Percentiles rank a stretch among this genome's conserved stretches.
Conservation (phyloP, 768 basidiomycete genomes). For the Mycena olivaceomarginata region DNA sequence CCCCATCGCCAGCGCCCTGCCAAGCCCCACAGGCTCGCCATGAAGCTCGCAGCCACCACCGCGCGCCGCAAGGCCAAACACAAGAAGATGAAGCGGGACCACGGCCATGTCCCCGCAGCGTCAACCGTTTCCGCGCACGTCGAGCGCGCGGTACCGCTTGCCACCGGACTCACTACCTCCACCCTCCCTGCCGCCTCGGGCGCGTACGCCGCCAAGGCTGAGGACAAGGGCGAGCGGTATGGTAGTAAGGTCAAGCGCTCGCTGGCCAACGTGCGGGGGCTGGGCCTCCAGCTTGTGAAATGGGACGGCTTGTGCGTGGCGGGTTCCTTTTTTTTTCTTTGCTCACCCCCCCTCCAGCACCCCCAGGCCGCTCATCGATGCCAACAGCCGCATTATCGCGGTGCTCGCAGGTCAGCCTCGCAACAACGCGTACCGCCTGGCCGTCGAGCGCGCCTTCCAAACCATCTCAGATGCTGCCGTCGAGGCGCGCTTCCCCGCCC, state of each 20-base stretch:
- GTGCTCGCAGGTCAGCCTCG: conserved; percentile 19
- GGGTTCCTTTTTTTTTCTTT: too few relatives aligned
- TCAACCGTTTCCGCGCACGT: neutral
- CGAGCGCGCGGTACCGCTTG: neutral
- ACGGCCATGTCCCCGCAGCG: neutral
- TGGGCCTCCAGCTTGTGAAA: too few relatives aligned
- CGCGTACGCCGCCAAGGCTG: too few relatives aligned
- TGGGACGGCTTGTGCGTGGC: too few relatives aligned
- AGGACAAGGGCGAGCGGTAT: too few relatives aligned
- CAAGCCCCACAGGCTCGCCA: neutral
- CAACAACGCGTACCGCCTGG: neutral
- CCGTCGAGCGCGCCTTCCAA: neutral
- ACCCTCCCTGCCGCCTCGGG: too few relatives aligned
- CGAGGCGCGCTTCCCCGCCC: neutral
- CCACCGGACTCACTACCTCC: neutral
- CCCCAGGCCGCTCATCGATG: too few relatives aligned
- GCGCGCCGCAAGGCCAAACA: neutral
- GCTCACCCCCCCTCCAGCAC: too few relatives aligned
- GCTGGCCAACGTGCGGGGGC: too few relatives aligned
- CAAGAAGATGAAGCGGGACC: neutral
- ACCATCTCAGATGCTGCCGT: neutral
- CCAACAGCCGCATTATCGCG: neutral
- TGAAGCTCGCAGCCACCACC: neutral
- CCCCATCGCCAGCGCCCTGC: conserved; percentile 9
- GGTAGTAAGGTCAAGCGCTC: too few relatives aligned